These are phyloP conservation scores for Nepenthes gracilis DNA, from an alignment of 148 eudicot species.

Conservation along the genomic window DNA sequence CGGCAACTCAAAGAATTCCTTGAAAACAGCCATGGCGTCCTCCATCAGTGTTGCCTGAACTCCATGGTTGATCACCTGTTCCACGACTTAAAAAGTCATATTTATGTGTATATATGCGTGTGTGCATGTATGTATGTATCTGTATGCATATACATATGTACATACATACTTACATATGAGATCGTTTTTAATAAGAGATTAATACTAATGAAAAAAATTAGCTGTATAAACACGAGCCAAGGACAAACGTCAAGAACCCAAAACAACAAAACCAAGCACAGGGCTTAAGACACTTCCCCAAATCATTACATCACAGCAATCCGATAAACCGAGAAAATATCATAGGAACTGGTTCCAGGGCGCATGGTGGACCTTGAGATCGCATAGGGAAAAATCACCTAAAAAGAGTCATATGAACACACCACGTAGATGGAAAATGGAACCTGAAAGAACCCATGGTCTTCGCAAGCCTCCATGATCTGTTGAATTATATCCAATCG, in stretches of 20 bases:
- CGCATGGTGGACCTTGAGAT: no score
- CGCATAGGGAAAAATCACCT: no score
- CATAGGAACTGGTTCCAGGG: no score
- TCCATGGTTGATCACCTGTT: slow-evolving; percentile 61
- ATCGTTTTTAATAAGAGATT: no score
- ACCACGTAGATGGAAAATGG: background rate
- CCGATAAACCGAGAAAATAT: no score
- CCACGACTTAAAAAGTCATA: background rate
- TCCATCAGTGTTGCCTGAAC: slow-evolving; percentile 17
- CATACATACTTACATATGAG: background rate
- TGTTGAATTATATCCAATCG: slow-evolving; percentile 6
- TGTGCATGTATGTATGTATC: background rate
- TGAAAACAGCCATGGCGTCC: slow-evolving; percentile 28
- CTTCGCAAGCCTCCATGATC: slow-evolving; percentile 32
- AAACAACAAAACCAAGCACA: no score
- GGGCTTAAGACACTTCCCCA: no score
- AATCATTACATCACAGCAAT: no score
- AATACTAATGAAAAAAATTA: no score
- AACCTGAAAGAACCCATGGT: slow-evolving; percentile 63
- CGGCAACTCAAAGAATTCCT: slow-evolving; percentile 39
- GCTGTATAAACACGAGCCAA: no score
- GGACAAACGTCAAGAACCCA: no score
- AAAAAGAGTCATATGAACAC: background rate
- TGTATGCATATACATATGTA: background rate
- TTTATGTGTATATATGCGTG: background rate